phyloP scores from a whole-genome alignment of 257 asterid species.

The Solanum boliviense region DNA sequence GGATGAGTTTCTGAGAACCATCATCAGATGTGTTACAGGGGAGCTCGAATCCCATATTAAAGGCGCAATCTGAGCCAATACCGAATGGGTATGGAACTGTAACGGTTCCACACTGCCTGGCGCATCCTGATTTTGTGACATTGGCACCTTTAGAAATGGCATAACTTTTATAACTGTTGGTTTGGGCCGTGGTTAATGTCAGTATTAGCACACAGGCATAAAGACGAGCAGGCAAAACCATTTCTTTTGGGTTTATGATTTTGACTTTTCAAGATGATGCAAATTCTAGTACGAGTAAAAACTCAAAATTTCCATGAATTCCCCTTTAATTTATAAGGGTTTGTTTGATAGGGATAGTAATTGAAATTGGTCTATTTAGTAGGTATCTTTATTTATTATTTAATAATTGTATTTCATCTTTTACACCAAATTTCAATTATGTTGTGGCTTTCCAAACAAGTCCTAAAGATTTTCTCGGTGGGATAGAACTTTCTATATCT shows the following conservation, averaged over 20 bases:
- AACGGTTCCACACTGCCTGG: constrained; percentile 28
- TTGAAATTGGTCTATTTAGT: too few relatives aligned
- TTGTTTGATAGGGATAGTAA: too few relatives aligned
- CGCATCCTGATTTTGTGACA: background rate
- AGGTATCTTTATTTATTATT: too few relatives aligned
- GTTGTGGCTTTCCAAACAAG: too few relatives aligned
- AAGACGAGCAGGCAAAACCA: background rate
- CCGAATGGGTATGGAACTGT: constrained; percentile 44
- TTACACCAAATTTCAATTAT: too few relatives aligned
- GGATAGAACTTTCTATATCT: too few relatives aligned
- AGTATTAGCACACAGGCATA: background rate
- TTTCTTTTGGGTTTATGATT: background rate
- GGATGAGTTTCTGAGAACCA: background rate
- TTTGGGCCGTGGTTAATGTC: background rate
- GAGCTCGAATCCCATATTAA: constrained; percentile 12
- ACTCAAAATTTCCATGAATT: background rate
- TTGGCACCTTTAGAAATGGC: background rate
- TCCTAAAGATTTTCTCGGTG: too few relatives aligned
- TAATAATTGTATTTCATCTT: too few relatives aligned
- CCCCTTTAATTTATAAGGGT: too few relatives aligned
- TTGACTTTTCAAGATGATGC: background rate
- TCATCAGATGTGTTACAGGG: constrained; percentile 17
- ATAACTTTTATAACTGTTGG: background rate
- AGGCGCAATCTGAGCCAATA: constrained; percentile 29
- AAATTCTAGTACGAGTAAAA: background rate